phyloP scores from a whole-genome alignment of 441 rosid species.

The Erysimum pusillum region DNA sequence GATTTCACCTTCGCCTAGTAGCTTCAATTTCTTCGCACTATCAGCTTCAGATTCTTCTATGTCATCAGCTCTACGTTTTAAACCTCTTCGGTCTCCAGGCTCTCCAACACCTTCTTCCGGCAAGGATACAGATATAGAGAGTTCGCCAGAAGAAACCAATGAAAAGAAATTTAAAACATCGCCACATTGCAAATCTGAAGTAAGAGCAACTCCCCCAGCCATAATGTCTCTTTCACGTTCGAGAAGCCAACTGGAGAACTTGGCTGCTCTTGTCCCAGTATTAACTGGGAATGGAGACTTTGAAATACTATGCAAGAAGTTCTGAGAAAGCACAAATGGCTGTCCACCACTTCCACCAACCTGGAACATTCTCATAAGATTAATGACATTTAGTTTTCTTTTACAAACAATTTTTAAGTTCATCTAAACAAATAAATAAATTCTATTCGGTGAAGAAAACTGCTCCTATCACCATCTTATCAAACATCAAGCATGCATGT shows the following conservation, averaged over 20 bases:
- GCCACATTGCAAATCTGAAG: conserved; percentile 91
- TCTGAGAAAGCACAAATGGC: conserved; percentile 84
- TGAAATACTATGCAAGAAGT: conserved; percentile 78
- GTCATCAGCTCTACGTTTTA: conserved; percentile 77
- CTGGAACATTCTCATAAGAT: conserved; percentile 56
- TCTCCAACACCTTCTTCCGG: conserved; percentile 97
- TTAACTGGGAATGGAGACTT: conserved; percentile 82
- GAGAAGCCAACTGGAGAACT: conserved; percentile 78
- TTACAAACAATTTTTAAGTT: conserved; percentile 17
- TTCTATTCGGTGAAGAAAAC: conserved; percentile 24
- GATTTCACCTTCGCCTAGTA: conserved; percentile 75
- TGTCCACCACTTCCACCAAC: conserved; percentile 87
- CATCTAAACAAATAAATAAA: conserved; percentile 4
- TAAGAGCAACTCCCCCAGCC: conserved; percentile 64
- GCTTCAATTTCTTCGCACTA: conserved; percentile 72
- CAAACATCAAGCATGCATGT: conserved; percentile 21
- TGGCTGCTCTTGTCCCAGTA: conserved; percentile 87
- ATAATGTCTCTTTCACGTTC: conserved; percentile 69
- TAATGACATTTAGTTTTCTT: conserved; percentile 30
- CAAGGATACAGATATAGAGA: conserved; percentile 69
- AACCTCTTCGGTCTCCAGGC: conserved; percentile 82
- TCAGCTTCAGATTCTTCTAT: conserved; percentile 60
- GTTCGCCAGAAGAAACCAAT: conserved; percentile 81
- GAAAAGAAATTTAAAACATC: conserved; percentile 83
- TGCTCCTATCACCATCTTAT: conserved; percentile 25